Evolutionary conservation across 208 protist genomes (phyloP).

Genomic region (Trypanosoma brucei): DNA sequence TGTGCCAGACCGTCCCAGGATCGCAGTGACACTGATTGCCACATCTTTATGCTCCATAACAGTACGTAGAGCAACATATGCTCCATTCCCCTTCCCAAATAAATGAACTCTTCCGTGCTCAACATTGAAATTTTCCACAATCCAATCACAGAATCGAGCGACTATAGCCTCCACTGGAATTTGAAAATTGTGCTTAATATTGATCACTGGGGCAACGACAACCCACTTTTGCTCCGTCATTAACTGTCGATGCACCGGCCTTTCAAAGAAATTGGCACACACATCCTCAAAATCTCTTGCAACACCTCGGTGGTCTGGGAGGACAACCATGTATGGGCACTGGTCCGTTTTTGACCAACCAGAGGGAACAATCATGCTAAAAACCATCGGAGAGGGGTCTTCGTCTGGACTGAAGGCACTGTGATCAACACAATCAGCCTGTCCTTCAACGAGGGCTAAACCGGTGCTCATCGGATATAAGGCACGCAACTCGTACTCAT

Average conservation of each 20-base stretch:
- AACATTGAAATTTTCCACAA: constrained; percentile 62
- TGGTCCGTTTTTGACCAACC: constrained; percentile 52
- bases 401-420: constrained; percentile 63
- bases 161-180: constrained; percentile 76
- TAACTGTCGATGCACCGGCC: constrained; percentile 51
- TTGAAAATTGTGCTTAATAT: constrained; percentile 74
- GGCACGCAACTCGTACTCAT: constrained; percentile 77
- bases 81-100: constrained; percentile 82
- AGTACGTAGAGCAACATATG: constrained; percentile 69
- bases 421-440: constrained; percentile 79
- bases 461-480: constrained; percentile 77
- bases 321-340: constrained; percentile 79
- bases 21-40: constrained; percentile 66
- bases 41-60: constrained; percentile 74
- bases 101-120: constrained; percentile 78
- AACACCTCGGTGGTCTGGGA: constrained; percentile 70
- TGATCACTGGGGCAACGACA: constrained; percentile 70
- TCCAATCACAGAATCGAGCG: constrained; percentile 85
- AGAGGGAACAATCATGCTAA: constrained; percentile 72
- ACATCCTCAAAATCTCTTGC: constrained; percentile 84
- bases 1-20: constrained; percentile 66
- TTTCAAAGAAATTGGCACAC: constrained; percentile 84
- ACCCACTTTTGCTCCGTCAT: constrained; percentile 78
- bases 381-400: constrained; percentile 59
- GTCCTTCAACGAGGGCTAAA: constrained; percentile 54